phyloP scores from a whole-genome alignment of 306 rosid genomes.

The Gillenia trifoliata region DNA sequence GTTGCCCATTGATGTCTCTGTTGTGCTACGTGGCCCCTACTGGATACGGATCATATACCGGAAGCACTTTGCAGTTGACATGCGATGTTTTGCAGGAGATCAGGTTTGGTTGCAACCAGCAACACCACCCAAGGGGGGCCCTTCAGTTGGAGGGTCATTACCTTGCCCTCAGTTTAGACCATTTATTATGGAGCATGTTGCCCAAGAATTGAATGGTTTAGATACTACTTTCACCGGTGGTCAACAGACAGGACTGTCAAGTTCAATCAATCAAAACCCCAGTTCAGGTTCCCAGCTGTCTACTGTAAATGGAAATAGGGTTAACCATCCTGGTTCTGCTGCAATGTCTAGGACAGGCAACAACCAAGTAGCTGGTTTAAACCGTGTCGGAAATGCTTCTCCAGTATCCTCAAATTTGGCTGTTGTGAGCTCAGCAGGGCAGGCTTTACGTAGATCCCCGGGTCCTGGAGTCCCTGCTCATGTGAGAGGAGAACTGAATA shows the following conservation, averaged over 20 bases:
- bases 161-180: slow-evolving; percentile 99
- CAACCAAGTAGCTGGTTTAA: slow-evolving; percentile 67
- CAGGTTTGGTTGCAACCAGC: slow-evolving; percentile 99
- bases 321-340: slow-evolving; percentile 64
- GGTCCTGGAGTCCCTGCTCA: slow-evolving; percentile 94
- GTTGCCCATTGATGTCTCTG: slow-evolving; percentile 97
- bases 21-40: slow-evolving; percentile 95
- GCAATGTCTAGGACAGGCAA: slow-evolving; percentile 70
- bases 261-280: slow-evolving; percentile 57
- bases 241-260: slow-evolving; percentile 68
- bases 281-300: slow-evolving; percentile 56
- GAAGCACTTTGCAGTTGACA: slow-evolving; percentile 92
- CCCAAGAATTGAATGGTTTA: slow-evolving; percentile 90
- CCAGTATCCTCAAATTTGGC: slow-evolving; percentile 79
- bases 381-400: slow-evolving; percentile 76
- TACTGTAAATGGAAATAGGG: slow-evolving; percentile 75
- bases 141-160: slow-evolving; percentile 81
- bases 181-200: slow-evolving; percentile 98
- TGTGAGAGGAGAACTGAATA: slow-evolving; percentile 93
- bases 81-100: slow-evolving; percentile 99
- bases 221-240: slow-evolving; percentile 73
- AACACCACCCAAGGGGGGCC: slow-evolving; percentile 91
- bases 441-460: slow-evolving; percentile 74
- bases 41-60: slow-evolving; percentile 97
- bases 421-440: slow-evolving; percentile 57